phyloP scores from a whole-genome alignment of 352 stramenopile genomes.

The Phytophthora pistaciae region DNA sequence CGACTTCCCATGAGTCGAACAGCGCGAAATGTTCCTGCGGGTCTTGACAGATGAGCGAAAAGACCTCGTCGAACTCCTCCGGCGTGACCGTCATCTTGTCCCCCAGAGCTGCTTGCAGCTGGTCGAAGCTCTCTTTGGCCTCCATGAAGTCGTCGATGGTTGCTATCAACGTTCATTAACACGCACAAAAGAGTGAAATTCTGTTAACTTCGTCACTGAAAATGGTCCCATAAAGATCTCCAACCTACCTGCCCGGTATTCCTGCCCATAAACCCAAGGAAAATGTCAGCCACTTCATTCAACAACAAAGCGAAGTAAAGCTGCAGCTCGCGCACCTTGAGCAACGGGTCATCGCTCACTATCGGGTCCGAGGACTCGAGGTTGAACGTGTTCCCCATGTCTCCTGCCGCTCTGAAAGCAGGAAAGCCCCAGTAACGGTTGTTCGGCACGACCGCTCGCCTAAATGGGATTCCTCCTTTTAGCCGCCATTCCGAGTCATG shows the following conservation, averaged over 20 bases:
- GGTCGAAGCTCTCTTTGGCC: slow-evolving; percentile 72
- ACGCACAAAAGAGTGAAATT: slow-evolving; percentile 1
- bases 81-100: slow-evolving; percentile 83
- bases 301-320: neutral
- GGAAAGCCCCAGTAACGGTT: slow-evolving; percentile 19
- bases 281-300: neutral
- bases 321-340: slow-evolving; percentile 33
- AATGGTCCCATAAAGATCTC: neutral
- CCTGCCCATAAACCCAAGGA: slow-evolving; percentile 1
- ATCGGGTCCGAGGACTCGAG: slow-evolving; percentile 42
- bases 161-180: slow-evolving; percentile 7
- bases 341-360: slow-evolving; percentile 53
- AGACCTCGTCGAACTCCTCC: slow-evolving; percentile 84
- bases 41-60: slow-evolving; percentile 80
- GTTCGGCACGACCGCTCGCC: slow-evolving; percentile 7
- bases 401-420: neutral
- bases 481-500: slow-evolving; percentile 16
- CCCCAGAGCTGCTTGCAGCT: slow-evolving; percentile 64
- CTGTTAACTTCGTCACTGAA: neutral
- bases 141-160: slow-evolving; percentile 49
- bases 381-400: slow-evolving; percentile 57
- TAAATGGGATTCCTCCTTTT: slow-evolving; percentile 9
- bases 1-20: slow-evolving; percentile 67
- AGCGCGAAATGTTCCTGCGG: slow-evolving; percentile 73
- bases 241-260: slow-evolving; percentile 6